These are phyloP conservation scores for Auriscalpium orientale DNA, from an alignment of 768 basidiomycete species.

Conservation along the genomic window DNA sequence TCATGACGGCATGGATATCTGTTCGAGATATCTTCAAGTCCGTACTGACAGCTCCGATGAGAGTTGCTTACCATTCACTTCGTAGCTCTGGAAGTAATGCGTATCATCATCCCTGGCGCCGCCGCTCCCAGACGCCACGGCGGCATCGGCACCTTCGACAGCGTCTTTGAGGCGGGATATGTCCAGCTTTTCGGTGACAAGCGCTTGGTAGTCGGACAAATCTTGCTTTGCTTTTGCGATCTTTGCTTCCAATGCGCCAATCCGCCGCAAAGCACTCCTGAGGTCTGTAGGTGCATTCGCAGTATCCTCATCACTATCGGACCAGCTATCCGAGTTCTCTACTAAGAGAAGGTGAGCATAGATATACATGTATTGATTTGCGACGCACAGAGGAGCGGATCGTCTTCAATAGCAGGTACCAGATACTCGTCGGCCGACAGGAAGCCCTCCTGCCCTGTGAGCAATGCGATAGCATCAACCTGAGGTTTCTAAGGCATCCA, in stretches of 20 bases:
- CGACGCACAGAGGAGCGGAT: constrained; percentile 79
- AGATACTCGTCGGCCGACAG: constrained; percentile 76
- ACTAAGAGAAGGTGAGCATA: constrained; percentile 3
- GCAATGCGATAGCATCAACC: constrained; percentile 46
- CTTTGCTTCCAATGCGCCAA: constrained; percentile 54
- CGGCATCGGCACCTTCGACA: constrained; percentile 25
- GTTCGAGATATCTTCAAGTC: background rate
- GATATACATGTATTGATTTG: background rate
- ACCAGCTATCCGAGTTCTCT: constrained; percentile 72
- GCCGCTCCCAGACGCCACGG: constrained; percentile 12
- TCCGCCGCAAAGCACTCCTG: constrained; percentile 32
- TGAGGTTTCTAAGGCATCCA: constrained; percentile 4
- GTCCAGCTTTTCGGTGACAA: constrained; percentile 50
- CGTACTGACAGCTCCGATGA: background rate
- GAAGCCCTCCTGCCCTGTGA: constrained; percentile 55
- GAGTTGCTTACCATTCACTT: constrained; percentile 59
- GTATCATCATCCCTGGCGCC: constrained; percentile 67
- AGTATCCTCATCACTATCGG: constrained; percentile 60
- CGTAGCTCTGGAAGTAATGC: constrained; percentile 91
- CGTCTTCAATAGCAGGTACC: constrained; percentile 75
- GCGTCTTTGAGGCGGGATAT: constrained; percentile 36
- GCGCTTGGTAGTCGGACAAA: constrained; percentile 50
- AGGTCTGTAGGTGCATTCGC: constrained; percentile 24
- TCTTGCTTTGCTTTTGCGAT: constrained; percentile 52
- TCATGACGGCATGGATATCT: constrained; percentile 97